phyloP scores from a whole-genome alignment of 345 rosid genomes.

The Citropsis articulata region DNA sequence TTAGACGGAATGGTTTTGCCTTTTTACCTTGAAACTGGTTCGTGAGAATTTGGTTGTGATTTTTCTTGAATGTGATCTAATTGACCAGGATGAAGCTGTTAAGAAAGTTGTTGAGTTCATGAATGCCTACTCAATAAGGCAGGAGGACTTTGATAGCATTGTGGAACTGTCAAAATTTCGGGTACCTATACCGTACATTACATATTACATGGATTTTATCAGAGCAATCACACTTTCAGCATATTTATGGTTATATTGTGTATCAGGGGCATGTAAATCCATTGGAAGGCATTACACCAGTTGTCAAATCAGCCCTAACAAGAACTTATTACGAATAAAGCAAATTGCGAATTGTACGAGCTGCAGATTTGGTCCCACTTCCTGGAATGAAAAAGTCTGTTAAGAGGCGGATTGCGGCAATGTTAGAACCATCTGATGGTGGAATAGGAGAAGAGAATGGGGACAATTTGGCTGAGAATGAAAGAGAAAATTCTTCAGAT shows the following conservation, averaged over 20 bases:
- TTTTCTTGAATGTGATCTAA: background rate
- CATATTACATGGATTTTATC: background rate
- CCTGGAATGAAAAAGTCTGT: slow-evolving; percentile 84
- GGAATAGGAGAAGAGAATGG: slow-evolving; percentile 62
- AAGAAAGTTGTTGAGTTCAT: slow-evolving; percentile 80
- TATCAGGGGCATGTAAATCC: slow-evolving; percentile 76
- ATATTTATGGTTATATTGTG: slow-evolving; percentile 15
- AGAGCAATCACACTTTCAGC: background rate
- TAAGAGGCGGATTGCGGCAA: slow-evolving; percentile 75
- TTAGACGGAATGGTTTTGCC: slow-evolving; percentile 9
- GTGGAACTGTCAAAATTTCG: slow-evolving; percentile 77
- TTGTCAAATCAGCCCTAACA: slow-evolving; percentile 88
- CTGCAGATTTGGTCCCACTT: slow-evolving; percentile 81
- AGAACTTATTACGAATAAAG: slow-evolving; percentile 72
- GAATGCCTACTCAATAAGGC: slow-evolving; percentile 83
- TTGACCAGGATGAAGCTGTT: slow-evolving; percentile 88
- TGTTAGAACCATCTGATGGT: slow-evolving; percentile 67
- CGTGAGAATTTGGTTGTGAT: background rate
- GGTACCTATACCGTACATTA: slow-evolving; percentile 34
- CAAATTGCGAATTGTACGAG: slow-evolving; percentile 71
- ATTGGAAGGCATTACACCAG: slow-evolving; percentile 73
- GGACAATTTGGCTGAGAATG: slow-evolving; percentile 47
- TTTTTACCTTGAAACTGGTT: slow-evolving; percentile 1
- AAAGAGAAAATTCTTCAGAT: slow-evolving; percentile 64
- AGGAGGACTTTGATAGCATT: slow-evolving; percentile 79